Percentiles rank a stretch among this genome's conserved stretches.
phyloP scores from a whole-genome alignment of 2,329 filamentous ascomycete genomes.

The Nigrograna mackinnonii region DNA sequence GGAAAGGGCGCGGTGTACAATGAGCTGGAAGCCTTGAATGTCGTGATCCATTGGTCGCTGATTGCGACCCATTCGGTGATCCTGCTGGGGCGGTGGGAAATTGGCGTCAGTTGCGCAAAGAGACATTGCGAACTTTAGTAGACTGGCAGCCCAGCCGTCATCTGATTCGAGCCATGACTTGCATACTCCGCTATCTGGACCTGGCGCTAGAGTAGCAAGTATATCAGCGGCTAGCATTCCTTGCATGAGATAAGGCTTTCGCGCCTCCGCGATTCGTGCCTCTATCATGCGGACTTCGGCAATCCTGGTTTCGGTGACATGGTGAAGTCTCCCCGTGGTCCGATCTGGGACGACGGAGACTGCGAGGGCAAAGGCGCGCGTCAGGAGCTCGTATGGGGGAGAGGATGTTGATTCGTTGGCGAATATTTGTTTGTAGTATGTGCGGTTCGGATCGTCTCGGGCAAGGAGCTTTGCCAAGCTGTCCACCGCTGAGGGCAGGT shows the following conservation, averaged over 20 bases:
- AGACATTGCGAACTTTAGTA: slow-evolving; percentile 75
- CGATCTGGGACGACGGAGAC: slow-evolving; percentile 82
- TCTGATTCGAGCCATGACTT: slow-evolving; percentile 80
- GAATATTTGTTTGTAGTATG: slow-evolving; percentile 82
- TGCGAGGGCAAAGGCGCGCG: slow-evolving; percentile 82
- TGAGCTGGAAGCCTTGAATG: slow-evolving; percentile 40
- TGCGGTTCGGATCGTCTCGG: slow-evolving; percentile 89
- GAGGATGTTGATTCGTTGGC: slow-evolving; percentile 67
- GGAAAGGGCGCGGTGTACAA: slow-evolving; percentile 49
- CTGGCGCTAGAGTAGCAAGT: slow-evolving; percentile 72
- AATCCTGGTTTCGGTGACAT: slow-evolving; percentile 49
- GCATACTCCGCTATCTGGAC: slow-evolving; percentile 72
- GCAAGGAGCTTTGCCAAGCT: slow-evolving; percentile 89
- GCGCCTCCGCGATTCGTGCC: slow-evolving; percentile 72
- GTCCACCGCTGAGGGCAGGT: slow-evolving; percentile 88
- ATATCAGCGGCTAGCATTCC: slow-evolving; percentile 90
- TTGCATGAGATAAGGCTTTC: slow-evolving; percentile 90
- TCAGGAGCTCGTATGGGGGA: slow-evolving; percentile 78
- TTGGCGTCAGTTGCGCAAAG: slow-evolving; percentile 49
- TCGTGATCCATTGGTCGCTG: slow-evolving; percentile 37
- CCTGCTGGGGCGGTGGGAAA: slow-evolving; percentile 27
- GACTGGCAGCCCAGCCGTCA: slow-evolving; percentile 80
- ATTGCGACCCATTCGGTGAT: slow-evolving; percentile 22
- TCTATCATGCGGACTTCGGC: slow-evolving; percentile 41
- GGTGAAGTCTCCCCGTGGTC: slow-evolving; percentile 53